These are phyloP conservation scores for Termitomyces sp. DNA, from an alignment of 768 basidiomycete species.

Conservation along the genomic window DNA sequence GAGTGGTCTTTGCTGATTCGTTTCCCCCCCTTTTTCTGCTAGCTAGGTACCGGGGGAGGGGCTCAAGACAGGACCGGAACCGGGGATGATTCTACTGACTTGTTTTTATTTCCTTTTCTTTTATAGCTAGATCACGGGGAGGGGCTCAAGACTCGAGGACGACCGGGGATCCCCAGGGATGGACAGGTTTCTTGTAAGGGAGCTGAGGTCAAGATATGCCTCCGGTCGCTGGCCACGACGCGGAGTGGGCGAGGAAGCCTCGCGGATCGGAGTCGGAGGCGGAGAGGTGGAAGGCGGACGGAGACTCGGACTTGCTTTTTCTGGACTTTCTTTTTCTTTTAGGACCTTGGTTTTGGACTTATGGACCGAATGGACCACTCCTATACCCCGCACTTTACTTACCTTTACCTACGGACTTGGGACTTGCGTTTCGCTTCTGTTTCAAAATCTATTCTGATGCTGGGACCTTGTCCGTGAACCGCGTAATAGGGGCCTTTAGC, in stretches of 20 bases:
- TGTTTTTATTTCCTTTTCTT: too few relatives aligned
- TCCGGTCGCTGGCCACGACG: conserved; percentile 11
- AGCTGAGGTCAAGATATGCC: conserved; percentile 3
- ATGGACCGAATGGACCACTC: not conserved
- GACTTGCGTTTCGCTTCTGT: too few relatives aligned
- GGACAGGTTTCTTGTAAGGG: not conserved
- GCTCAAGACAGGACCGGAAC: not conserved
- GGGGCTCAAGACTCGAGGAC: not conserved
- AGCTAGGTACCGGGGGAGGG: not conserved
- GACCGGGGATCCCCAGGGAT: conserved; percentile 1
- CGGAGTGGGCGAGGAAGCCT: conserved; percentile 5
- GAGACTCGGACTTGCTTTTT: not conserved
- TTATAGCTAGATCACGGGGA: not conserved
- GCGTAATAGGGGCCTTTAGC: not conserved
- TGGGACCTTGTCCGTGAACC: not conserved
- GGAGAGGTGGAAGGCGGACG: too few relatives aligned
- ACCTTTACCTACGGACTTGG: not conserved
- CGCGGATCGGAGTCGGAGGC: not conserved
- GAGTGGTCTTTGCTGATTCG: not conserved
- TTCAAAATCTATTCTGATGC: not conserved
- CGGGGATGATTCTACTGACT: too few relatives aligned
- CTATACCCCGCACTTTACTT: not conserved
- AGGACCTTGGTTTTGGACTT: not conserved
- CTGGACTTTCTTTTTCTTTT: not conserved
- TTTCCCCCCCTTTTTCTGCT: not conserved